phyloP scores from a whole-genome alignment of 2,329 filamentous ascomycete species.

The Xylaria sp. region DNA sequence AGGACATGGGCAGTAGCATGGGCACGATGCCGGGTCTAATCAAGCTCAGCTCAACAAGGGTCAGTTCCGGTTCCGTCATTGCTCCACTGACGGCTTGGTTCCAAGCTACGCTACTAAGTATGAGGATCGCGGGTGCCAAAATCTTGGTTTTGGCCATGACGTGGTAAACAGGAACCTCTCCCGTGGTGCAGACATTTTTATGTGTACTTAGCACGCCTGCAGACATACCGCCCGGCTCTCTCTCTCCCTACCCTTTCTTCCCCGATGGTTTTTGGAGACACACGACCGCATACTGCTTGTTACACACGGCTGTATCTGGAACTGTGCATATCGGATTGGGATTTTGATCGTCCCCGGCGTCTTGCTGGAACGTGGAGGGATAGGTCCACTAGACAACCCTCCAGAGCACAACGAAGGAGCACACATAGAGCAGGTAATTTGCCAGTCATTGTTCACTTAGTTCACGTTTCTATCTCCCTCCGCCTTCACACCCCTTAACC shows the following conservation, averaged over 20 bases:
- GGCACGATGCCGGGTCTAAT: background rate
- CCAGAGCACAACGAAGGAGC: background rate
- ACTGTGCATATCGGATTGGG: no score
- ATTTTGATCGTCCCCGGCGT: background rate
- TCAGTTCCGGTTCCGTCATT: conserved; percentile 31
- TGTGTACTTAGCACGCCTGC: no score
- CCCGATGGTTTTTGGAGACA: no score
- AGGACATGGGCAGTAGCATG: background rate
- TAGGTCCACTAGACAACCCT: background rate
- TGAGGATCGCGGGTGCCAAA: conserved; percentile 21
- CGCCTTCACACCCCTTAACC: background rate
- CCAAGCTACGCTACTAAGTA: conserved; percentile 27
- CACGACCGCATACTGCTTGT: no score
- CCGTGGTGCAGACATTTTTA: conserved; percentile 27
- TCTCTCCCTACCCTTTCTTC: no score
- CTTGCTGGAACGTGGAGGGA: background rate
- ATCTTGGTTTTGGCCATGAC: conserved; percentile 20
- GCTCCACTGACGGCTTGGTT: conserved; percentile 15
- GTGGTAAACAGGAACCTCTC: conserved; percentile 11
- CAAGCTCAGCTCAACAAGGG: conserved; percentile 18
- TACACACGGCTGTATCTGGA: no score
- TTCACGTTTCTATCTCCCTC: background rate
- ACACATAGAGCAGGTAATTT: conserved; percentile 9
- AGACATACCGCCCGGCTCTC: background rate
- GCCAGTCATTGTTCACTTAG: conserved; percentile 3